Evolutionary conservation across 805 yeast genomes (phyloP).

Genomic region (Candida argentea): DNA sequence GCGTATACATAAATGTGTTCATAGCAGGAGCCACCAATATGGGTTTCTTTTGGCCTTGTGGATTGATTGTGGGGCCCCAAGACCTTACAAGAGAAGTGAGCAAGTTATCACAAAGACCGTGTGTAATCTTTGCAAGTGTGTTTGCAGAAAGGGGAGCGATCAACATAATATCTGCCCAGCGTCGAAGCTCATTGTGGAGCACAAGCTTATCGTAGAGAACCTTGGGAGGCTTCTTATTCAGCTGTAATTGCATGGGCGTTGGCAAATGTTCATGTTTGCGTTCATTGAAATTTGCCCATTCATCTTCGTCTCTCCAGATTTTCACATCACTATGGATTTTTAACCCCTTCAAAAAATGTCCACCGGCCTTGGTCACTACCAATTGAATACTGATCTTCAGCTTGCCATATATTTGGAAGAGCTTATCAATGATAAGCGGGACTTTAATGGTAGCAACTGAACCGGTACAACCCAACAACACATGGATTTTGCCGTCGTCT

Average conservation of each 20-base stretch:
- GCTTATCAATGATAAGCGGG: slow-evolving; percentile 78
- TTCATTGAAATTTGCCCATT: slow-evolving; percentile 54
- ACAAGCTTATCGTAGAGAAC: slow-evolving; percentile 27
- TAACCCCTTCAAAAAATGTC: slow-evolving; percentile 52
- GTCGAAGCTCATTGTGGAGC: slow-evolving; percentile 33
- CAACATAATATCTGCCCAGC: slow-evolving; percentile 39
- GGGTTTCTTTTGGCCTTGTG: slow-evolving; percentile 21
- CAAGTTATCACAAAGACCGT: slow-evolving; percentile 36
- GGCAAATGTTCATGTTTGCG: slow-evolving; percentile 1
- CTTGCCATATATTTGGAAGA: slow-evolving; percentile 69
- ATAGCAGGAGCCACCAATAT: slow-evolving; percentile 38
- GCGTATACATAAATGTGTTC: slow-evolving; percentile 40
- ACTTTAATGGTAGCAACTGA: slow-evolving; percentile 94
- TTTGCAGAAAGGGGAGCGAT: slow-evolving; percentile 38
- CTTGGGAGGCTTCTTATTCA: slow-evolving; percentile 13
- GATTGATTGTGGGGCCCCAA: slow-evolving; percentile 23
- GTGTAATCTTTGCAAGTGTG: slow-evolving; percentile 32
- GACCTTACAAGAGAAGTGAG: slow-evolving; percentile 31
- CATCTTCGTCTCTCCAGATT: slow-evolving; percentile 90
- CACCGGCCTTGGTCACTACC: slow-evolving; percentile 78
- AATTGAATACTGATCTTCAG: slow-evolving; percentile 68
- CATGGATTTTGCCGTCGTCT: slow-evolving; percentile 81
- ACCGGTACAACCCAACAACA: slow-evolving; percentile 88
- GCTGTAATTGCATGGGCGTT: background rate
- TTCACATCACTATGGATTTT: slow-evolving; percentile 58